These are phyloP conservation scores for Aspergillus jensenii DNA, from an alignment of 2,329 filamentous ascomycete species.

Conservation along the genomic window DNA sequence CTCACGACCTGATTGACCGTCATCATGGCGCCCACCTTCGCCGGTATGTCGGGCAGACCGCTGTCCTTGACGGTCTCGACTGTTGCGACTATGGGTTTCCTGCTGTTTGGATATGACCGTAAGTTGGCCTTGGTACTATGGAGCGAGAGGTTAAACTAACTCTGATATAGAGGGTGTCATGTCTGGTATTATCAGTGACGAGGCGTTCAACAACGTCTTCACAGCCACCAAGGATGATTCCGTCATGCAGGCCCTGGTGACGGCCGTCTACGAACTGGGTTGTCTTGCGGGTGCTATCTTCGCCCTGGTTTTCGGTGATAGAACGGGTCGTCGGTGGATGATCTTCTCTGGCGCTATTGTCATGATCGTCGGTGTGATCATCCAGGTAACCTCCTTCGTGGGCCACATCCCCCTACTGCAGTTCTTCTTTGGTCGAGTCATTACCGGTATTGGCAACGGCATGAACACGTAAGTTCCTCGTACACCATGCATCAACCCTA, in stretches of 20 bases:
- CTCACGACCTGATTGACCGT: background rate
- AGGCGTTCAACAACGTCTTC: constrained; percentile 34
- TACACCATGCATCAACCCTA: background rate
- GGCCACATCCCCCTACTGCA: constrained; percentile 44
- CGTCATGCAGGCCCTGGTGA: constrained; percentile 37
- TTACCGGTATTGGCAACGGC: constrained; percentile 56
- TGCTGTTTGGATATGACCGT: constrained; percentile 61
- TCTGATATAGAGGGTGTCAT: constrained; percentile 35
- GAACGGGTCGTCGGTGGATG: constrained; percentile 43
- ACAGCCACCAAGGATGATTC: constrained; percentile 37
- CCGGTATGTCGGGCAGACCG: constrained; percentile 59
- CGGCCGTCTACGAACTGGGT: constrained; percentile 34
- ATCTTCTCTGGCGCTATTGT: constrained; percentile 59
- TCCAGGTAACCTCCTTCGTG: constrained; percentile 35
- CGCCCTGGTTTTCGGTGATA: constrained; percentile 36
- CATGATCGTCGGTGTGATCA: constrained; percentile 42
- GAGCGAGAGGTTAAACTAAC: background rate
- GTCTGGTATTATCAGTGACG: constrained; percentile 39
- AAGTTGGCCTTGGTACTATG: constrained; percentile 16
- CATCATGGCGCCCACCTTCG: constrained; percentile 55
- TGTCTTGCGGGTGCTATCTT: constrained; percentile 41
- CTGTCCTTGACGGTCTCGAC: constrained; percentile 60
- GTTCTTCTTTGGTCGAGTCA: constrained; percentile 53
- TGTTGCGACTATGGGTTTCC: constrained; percentile 64
- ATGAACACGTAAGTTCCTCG: constrained; percentile 47